Evolutionary conservation across 108 stramenopile genomes (phyloP).

Genomic region (Pseudonitzschia pungens): DNA sequence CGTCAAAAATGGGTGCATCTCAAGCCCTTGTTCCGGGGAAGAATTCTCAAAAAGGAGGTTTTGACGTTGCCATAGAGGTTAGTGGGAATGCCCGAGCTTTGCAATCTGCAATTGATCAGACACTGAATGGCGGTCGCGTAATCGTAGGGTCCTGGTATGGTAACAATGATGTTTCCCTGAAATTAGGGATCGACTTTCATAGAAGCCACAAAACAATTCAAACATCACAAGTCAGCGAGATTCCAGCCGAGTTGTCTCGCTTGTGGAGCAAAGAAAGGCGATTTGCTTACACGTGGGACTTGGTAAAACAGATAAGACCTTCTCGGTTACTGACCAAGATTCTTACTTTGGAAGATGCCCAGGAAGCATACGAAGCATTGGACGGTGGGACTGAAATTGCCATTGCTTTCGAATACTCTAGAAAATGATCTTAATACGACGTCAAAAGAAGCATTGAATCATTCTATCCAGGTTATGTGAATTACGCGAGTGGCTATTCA

Average conservation of each 20-base stretch:
- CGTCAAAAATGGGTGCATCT: constrained; percentile 73
- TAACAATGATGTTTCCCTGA: constrained; percentile 63
- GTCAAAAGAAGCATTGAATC: not conserved
- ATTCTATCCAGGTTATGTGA: not conserved
- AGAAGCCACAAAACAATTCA: constrained; percentile 83
- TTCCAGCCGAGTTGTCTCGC: constrained; percentile 58
- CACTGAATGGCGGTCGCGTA: constrained; percentile 73
- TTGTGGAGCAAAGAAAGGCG: constrained; percentile 87
- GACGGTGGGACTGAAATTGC: constrained; percentile 67
- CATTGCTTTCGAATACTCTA: constrained; percentile 59
- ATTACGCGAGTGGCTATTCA: not conserved
- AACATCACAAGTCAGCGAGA: constrained; percentile 86
- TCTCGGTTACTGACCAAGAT: constrained; percentile 72
- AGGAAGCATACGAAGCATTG: constrained; percentile 71
- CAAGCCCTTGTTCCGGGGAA: constrained; percentile 65
- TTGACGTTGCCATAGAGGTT: constrained; percentile 90
- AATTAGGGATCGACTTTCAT: constrained; percentile 91
- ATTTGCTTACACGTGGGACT: constrained; percentile 82
- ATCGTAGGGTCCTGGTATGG: constrained; percentile 92
- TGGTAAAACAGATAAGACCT: constrained; percentile 67
- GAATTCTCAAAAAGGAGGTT: constrained; percentile 48
- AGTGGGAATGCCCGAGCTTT: constrained; percentile 83
- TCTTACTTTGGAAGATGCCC: constrained; percentile 48
- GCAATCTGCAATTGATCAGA: constrained; percentile 84
- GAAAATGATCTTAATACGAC: not conserved